Conservation (phyloP, 1,284 basidiomycete species). For the Puccinia polysora region DNA sequence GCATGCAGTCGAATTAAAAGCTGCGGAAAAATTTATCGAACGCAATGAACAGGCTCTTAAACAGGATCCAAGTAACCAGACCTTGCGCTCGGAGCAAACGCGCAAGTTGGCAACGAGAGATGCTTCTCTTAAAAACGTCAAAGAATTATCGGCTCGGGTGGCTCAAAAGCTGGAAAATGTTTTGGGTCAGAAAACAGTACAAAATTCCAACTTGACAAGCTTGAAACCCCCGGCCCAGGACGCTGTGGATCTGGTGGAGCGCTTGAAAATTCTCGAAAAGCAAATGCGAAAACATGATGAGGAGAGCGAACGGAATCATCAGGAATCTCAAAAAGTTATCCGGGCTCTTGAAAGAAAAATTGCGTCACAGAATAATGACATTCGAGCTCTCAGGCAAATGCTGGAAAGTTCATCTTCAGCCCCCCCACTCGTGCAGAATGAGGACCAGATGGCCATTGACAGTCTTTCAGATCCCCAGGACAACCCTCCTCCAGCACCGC, state of each 20-base stretch:
- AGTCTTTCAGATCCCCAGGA: neutral
- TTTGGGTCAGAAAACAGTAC: too few relatives aligned
- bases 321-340: constrained; percentile 2
- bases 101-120: neutral
- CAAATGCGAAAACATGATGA: constrained; percentile 10
- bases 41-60: neutral
- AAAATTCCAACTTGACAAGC: too few relatives aligned
- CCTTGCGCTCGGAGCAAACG: neutral
- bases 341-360: constrained; percentile 7
- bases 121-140: neutral
- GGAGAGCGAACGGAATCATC: neutral
- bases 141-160: neutral
- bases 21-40: neutral
- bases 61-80: neutral
- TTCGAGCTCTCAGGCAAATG: neutral
- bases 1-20: constrained; percentile 11
- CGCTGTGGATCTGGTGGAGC: neutral
- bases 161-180: neutral
- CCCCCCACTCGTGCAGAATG: neutral
- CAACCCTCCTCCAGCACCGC: too few relatives aligned
- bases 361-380: neutral
- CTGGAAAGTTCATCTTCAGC: neutral
- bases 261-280: constrained; percentile 3
- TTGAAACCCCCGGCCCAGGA: too few relatives aligned
- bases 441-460: neutral